These are phyloP conservation scores for Parachaetomium inaequale DNA, from an alignment of 495 filamentous ascomycete species.

Conservation along the genomic window DNA sequence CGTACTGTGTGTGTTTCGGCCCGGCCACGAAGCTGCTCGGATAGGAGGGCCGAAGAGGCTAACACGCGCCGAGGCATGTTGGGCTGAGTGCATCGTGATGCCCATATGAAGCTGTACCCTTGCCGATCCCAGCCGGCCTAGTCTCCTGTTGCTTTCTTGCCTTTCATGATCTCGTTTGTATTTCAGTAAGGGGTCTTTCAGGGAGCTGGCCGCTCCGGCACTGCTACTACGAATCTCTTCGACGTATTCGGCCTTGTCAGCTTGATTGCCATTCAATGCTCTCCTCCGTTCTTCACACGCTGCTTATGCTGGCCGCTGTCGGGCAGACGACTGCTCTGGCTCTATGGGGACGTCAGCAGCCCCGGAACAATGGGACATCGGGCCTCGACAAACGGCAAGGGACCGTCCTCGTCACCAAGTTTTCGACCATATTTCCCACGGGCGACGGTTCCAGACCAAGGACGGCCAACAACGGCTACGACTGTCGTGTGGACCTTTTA, in stretches of 20 bases:
- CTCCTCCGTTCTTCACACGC: background rate
- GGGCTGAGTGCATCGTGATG: too few species aligned
- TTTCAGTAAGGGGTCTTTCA: background rate
- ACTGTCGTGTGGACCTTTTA: constrained; percentile 22
- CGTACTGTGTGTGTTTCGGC: too few species aligned
- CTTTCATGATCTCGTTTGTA: background rate
- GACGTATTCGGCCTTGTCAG: background rate
- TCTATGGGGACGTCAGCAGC: background rate
- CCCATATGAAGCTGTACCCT: too few species aligned
- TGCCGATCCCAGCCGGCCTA: background rate
- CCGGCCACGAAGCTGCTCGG: too few species aligned
- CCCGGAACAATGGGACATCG: background rate
- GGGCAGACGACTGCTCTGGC: constrained; percentile 6
- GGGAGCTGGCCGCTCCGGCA: background rate
- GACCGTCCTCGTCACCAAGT: constrained; percentile 7
- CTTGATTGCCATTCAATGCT: background rate
- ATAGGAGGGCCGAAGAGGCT: too few species aligned
- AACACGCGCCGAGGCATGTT: too few species aligned
- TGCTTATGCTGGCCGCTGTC: constrained; percentile 15
- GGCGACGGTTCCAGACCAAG: constrained; percentile 13
- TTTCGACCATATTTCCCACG: constrained; percentile 10
- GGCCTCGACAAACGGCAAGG: background rate
- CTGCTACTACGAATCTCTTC: background rate
- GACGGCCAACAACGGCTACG: constrained; percentile 22
- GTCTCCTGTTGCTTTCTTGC: background rate